Evolutionary conservation across 2,329 filamentous ascomycete species (phyloP).

Genomic region (Ophiostoma ulmi): DNA sequence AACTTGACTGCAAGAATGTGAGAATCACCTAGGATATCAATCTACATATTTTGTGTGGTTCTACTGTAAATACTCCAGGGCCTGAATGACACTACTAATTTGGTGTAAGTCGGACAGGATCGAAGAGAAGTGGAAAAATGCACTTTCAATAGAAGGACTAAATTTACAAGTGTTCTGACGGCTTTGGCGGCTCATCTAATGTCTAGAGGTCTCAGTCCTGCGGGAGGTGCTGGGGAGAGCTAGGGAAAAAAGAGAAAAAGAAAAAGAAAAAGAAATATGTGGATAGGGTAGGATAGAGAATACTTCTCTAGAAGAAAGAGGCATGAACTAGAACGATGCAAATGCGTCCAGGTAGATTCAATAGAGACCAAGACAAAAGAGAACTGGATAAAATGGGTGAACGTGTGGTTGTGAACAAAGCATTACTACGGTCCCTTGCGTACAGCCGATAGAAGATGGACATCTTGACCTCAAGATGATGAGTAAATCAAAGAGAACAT

Average conservation of each 20-base stretch:
- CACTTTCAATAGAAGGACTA: not conserved
- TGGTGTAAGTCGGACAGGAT: not conserved
- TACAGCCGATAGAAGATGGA: not conserved
- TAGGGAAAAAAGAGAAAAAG: no score
- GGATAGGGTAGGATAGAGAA: not conserved
- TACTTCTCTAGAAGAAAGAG: not conserved
- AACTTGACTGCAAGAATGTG: not conserved
- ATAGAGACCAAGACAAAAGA: not conserved
- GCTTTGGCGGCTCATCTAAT: not conserved
- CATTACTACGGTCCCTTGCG: not conserved
- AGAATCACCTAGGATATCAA: constrained; percentile 10
- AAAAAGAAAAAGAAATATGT: not conserved
- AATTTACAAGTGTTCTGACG: no score
- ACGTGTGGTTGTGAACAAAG: not conserved
- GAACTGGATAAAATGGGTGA: not conserved
- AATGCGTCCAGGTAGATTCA: not conserved
- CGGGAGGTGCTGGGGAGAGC: no score
- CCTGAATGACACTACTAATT: not conserved
- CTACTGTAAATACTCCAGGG: not conserved
- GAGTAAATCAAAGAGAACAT: not conserved
- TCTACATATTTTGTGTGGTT: constrained; percentile 4
- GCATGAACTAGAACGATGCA: not conserved
- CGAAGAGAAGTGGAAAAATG: not conserved
- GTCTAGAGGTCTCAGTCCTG: no score
- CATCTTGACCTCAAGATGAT: not conserved